phyloP scores from a whole-genome alignment of 768 basidiomycete species.

The Mycena crocata region DNA sequence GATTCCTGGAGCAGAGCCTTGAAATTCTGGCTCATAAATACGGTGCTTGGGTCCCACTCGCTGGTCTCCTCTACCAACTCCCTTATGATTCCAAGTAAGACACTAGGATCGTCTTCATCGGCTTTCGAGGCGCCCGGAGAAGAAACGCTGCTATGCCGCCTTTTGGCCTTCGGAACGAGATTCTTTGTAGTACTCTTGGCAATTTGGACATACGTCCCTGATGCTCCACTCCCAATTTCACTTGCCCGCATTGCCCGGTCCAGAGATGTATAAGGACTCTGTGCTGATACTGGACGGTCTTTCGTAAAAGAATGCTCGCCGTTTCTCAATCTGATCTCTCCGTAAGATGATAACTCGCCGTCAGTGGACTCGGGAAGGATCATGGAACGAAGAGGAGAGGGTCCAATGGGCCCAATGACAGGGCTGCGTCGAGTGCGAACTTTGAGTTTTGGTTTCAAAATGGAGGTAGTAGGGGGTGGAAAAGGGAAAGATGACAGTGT shows the following conservation, averaged over 20 bases:
- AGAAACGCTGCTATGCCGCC: constrained; percentile 14
- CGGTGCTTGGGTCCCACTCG: constrained; percentile 58
- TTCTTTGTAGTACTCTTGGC: constrained; percentile 2
- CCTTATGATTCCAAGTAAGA: constrained; percentile 55
- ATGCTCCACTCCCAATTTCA: constrained; percentile 2
- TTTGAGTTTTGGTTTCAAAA: constrained; percentile 31
- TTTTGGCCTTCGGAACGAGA: background rate
- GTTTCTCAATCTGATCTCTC: background rate
- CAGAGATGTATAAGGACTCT: constrained; percentile 5
- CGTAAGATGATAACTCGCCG: constrained; percentile 22
- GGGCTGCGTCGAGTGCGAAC: constrained; percentile 50
- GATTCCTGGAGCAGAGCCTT: constrained; percentile 55
- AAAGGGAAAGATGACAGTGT: constrained; percentile 22
- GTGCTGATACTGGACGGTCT: constrained; percentile 16
- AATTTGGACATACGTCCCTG: constrained; percentile 5
- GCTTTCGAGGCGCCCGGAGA: constrained; percentile 3
- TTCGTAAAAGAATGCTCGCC: constrained; percentile 12
- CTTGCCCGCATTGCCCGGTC: background rate
- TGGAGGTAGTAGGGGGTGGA: constrained; percentile 17
- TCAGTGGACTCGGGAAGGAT: constrained; percentile 50
- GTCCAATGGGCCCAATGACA: constrained; percentile 44
- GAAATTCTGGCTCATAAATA: constrained; percentile 62
- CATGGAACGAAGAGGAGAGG: constrained; percentile 61
- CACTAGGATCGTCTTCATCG: constrained; percentile 42
- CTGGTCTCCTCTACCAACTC: constrained; percentile 63